These are phyloP conservation scores for Quercus mongolica DNA, from an alignment of 306 rosid species.

Conservation along the genomic window DNA sequence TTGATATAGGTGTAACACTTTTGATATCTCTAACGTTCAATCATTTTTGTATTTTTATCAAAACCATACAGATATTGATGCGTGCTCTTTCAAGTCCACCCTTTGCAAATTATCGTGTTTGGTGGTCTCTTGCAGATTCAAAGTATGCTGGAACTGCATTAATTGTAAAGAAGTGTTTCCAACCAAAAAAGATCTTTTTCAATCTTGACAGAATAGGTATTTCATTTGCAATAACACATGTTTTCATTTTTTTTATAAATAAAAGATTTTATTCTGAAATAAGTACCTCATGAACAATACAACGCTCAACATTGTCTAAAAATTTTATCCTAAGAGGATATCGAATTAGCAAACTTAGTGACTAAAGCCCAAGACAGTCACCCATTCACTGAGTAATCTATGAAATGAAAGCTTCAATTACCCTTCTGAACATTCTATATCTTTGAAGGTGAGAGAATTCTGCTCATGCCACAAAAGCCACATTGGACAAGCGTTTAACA, in stretches of 20 bases:
- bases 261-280: too few species aligned
- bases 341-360: too few species aligned
- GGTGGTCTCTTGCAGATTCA: slow-evolving; percentile 99
- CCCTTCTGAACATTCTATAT: too few species aligned
- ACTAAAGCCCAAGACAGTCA: too few species aligned
- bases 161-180: slow-evolving; percentile 76
- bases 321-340: too few species aligned
- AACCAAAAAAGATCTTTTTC: slow-evolving; percentile 68
- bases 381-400: too few species aligned
- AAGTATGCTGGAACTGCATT: slow-evolving; percentile 97
- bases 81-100: slow-evolving; percentile 86
- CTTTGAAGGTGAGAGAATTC: too few species aligned
- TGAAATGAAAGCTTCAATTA: too few species aligned
- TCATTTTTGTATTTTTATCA: slow-evolving; percentile 12
- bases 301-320: too few species aligned
- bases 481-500: too few species aligned
- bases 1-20: neutral
- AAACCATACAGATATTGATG: slow-evolving; percentile 65
- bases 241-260: neutral
- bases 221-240: neutral
- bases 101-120: slow-evolving; percentile 66
- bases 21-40: neutral
- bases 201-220: slow-evolving; percentile 88
- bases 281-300: too few species aligned
- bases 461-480: too few species aligned